These are phyloP conservation scores for Solanum habrochaites DNA, from an alignment of 257 asterid genomes.

Conservation along the genomic window DNA sequence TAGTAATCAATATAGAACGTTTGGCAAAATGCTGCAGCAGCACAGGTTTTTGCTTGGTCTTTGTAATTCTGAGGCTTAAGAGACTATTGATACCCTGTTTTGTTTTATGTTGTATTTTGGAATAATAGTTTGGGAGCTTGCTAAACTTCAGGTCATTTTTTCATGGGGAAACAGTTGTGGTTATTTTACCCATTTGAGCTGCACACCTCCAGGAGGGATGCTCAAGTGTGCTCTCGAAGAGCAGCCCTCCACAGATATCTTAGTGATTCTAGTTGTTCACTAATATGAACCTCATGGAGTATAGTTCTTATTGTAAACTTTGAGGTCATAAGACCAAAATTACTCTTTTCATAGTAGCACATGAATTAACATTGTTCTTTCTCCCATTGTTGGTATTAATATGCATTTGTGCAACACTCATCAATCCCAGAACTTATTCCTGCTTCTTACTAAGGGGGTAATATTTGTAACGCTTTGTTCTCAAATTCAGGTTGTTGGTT, in stretches of 20 bases:
- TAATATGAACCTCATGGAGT: background rate
- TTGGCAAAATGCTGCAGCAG: background rate
- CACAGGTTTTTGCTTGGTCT: background rate
- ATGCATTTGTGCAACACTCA: background rate
- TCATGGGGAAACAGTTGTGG: background rate
- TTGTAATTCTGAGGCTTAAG: background rate
- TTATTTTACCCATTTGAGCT: background rate
- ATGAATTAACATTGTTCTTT: background rate
- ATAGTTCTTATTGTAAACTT: background rate
- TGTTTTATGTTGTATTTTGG: background rate
- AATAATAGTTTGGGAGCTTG: background rate
- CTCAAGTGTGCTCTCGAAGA: background rate
- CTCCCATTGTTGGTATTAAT: background rate
- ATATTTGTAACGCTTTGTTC: background rate
- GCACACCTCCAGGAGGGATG: background rate
- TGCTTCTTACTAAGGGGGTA: background rate
- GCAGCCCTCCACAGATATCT: background rate
- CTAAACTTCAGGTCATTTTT: background rate
- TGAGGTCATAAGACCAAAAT: background rate
- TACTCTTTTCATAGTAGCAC: background rate
- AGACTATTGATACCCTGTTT: background rate
- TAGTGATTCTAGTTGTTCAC: background rate
- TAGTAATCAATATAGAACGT: background rate
- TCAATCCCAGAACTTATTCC: background rate
- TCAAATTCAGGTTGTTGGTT: conserved; percentile 71